phyloP scores from a whole-genome alignment of 164 flowering plant species.

The Cinnamomum chago region DNA sequence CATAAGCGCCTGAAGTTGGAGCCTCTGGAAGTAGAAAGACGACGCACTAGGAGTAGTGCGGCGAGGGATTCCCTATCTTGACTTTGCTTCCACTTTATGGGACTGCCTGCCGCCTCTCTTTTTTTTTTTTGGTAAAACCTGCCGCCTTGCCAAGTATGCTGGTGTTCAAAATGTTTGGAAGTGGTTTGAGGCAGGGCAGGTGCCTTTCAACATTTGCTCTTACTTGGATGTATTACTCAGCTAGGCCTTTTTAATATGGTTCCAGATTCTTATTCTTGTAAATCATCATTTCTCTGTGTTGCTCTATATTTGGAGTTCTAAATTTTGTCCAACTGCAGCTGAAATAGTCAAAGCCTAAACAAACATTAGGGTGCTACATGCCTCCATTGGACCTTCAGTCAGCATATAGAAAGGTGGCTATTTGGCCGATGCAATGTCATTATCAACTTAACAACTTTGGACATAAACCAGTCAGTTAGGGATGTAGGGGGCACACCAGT shows the following conservation, averaged over 20 bases:
- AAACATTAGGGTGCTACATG: not conserved
- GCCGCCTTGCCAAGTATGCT: no score
- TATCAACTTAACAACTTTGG: no score
- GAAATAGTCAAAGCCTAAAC: not conserved
- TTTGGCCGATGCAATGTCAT: not conserved
- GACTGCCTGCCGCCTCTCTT: no score
- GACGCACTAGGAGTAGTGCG: conserved; percentile 8
- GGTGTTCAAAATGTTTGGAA: no score
- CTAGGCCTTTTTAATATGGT: not conserved
- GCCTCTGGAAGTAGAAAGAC: conserved; percentile 18
- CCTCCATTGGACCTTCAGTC: not conserved
- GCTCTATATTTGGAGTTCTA: not conserved
- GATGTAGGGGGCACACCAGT: not conserved
- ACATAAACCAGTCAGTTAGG: not conserved
- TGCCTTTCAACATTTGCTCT: no score
- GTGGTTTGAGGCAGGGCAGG: no score
- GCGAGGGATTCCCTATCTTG: not conserved
- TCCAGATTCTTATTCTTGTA: not conserved
- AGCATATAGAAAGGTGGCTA: not conserved
- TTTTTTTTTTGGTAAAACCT: no score
- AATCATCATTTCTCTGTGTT: not conserved
- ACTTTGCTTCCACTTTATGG: no score
- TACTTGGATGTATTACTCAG: no score
- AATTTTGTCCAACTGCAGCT: not conserved
- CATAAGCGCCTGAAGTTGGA: conserved; percentile 35